A percentile compares a stretch with the other conserved stretches of the same genome.
These are phyloP conservation scores for Alternaria conjuncta DNA, from an alignment of 2,329 filamentous ascomycete genomes.

Conservation along the genomic window DNA sequence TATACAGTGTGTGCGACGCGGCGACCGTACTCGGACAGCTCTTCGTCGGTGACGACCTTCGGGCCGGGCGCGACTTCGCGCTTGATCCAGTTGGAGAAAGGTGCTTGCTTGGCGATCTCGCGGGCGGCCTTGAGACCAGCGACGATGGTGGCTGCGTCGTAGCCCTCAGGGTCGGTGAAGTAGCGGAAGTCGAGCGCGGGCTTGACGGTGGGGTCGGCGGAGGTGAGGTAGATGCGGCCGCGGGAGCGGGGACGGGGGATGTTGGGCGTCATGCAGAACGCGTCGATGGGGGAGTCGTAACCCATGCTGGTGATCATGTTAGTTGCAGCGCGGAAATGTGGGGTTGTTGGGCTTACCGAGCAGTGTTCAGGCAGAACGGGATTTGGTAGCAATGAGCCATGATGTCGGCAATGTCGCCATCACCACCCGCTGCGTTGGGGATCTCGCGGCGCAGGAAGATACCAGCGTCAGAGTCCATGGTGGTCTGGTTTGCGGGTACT, in stretches of 20 bases:
- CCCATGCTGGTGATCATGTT: slow-evolving; percentile 61
- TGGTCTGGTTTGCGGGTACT: slow-evolving; percentile 79
- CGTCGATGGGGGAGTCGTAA: slow-evolving; percentile 73
- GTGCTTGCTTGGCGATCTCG: slow-evolving; percentile 73
- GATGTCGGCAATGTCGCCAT: slow-evolving; percentile 79
- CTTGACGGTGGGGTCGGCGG: slow-evolving; percentile 75
- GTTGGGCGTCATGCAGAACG: slow-evolving; percentile 93
- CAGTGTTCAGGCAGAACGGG: slow-evolving; percentile 86
- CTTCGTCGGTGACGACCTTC: slow-evolving; percentile 75
- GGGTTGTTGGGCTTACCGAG: slow-evolving; percentile 53
- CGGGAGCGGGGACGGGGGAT: slow-evolving; percentile 82
- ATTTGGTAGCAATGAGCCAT: slow-evolving; percentile 99
- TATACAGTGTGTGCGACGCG: slow-evolving; percentile 87
- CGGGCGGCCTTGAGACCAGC: slow-evolving; percentile 79
- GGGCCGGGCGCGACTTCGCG: slow-evolving; percentile 81
- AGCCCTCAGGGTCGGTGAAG: slow-evolving; percentile 85
- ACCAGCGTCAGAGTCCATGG: slow-evolving; percentile 88
- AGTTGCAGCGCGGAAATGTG: not conserved
- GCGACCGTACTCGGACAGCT: slow-evolving; percentile 80
- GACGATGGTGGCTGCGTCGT: slow-evolving; percentile 82
- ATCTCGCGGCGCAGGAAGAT: slow-evolving; percentile 84
- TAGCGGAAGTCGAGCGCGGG: slow-evolving; percentile 87
- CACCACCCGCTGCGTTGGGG: slow-evolving; percentile 70
- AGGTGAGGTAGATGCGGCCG: slow-evolving; percentile 79
- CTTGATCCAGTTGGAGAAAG: slow-evolving; percentile 85